Evolutionary conservation across 495 filamentous ascomycete species (phyloP).

Genomic region (Penicillium paxilli): DNA sequence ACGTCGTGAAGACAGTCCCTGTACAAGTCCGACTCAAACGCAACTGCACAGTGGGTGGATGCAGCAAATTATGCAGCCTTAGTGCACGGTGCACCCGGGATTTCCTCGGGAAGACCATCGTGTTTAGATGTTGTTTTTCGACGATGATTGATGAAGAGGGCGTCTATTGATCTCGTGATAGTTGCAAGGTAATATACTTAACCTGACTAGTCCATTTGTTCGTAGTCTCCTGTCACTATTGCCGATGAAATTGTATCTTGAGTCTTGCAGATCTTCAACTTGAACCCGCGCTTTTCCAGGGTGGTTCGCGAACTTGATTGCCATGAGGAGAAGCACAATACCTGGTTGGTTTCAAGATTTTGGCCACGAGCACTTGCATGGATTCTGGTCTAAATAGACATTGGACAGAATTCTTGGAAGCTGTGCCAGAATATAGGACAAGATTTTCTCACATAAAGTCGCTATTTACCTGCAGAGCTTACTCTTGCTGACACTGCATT

Average conservation of each 20-base stretch:
- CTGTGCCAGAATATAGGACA: too few species aligned
- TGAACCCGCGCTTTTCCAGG: not conserved
- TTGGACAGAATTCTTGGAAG: not conserved
- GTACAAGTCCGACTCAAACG: constrained; percentile 18
- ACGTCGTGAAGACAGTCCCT: constrained; percentile 3
- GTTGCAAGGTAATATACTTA: too few species aligned
- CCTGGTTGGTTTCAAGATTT: not conserved
- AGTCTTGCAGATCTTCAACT: too few species aligned
- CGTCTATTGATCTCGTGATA: too few species aligned
- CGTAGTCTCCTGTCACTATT: too few species aligned
- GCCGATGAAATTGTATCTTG: too few species aligned
- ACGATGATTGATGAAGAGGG: too few species aligned
- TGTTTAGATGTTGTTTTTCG: not conserved
- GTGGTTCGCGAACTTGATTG: not conserved
- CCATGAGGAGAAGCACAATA: not conserved
- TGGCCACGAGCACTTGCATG: constrained; percentile 8
- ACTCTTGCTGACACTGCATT: too few species aligned
- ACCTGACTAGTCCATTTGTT: too few species aligned
- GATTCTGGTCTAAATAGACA: not conserved
- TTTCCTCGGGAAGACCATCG: not conserved
- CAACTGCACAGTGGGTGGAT: not conserved
- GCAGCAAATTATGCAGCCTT: not conserved
- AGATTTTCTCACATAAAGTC: too few species aligned
- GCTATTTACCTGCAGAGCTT: too few species aligned
- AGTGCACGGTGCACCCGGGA: constrained; percentile 5